These are phyloP conservation scores for Pyrus betulifolia DNA, from an alignment of 306 rosid species.

Conservation along the genomic window DNA sequence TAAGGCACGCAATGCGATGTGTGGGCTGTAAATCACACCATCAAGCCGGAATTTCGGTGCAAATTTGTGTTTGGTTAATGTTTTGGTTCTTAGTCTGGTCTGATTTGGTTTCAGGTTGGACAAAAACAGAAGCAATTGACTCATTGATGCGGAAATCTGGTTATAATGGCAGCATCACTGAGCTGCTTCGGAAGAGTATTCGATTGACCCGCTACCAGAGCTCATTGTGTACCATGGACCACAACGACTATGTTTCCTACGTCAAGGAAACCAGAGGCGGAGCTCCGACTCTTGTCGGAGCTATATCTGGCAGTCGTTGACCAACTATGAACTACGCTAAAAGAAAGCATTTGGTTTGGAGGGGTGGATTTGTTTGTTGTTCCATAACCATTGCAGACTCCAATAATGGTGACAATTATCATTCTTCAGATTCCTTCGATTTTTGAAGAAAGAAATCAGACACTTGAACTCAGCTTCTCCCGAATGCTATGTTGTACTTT, in stretches of 20 bases:
- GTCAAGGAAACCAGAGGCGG: slow-evolving; percentile 59
- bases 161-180: slow-evolving; percentile 55
- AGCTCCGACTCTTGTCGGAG: slow-evolving; percentile 49
- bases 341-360: slow-evolving; percentile 15
- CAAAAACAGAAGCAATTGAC: slow-evolving; percentile 74
- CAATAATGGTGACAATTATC: slow-evolving; percentile 22
- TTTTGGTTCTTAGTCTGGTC: background rate
- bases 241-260: slow-evolving; percentile 60
- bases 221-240: slow-evolving; percentile 66
- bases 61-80: background rate
- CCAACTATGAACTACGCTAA: slow-evolving; percentile 2
- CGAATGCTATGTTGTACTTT: background rate
- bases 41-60: background rate
- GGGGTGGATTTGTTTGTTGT: slow-evolving; percentile 20
- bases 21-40: background rate
- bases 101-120: slow-evolving; percentile 71
- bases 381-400: slow-evolving; percentile 15
- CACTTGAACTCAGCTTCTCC: background rate
- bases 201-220: slow-evolving; percentile 87
- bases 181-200: slow-evolving; percentile 49
- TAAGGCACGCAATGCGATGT: background rate
- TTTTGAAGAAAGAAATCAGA: slow-evolving; percentile 39
- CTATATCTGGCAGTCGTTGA: slow-evolving; percentile 35
- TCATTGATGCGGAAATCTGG: slow-evolving; percentile 91
- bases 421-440: slow-evolving; percentile 49